Base-by-base conservation (phyloP, 345 rosid species). In the Hibiscus trionum region DNA sequence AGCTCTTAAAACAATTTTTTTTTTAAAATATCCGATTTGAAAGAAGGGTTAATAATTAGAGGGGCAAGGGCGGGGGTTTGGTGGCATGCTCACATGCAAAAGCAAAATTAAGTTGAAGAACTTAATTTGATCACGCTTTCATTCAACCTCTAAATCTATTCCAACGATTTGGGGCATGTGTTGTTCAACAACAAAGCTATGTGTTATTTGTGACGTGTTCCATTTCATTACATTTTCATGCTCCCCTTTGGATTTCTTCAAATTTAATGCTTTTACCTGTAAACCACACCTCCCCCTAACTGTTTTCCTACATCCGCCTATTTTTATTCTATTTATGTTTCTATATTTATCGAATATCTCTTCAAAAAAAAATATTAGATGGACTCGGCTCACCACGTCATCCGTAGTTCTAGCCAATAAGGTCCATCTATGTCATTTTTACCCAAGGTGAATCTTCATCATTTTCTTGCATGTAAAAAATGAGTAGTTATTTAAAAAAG, bases 51-150 rank as follows among this genome's bases (percentile, higher is more conserved):
- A 56, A 19, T 53, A 53, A n/a, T 16, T n/a, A 19, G 59, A 17
- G 60, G 11, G 60, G 4, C 52, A 46, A 9, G 60, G 60, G 0
- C 7, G 37, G 27, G 29, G 29, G 29, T 10, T 57, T 57, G 61
- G 61, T 57, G 68, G 75, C 72, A 63, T 61, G 10, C 49, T 80
- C 83, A 83, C 83, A 80, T 78, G 86, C 66, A 72, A 77, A 58
- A 58, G 61, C 33, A 58, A 58, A 24, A 19, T 21, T 55, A 55
- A 55, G 59, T 55, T 17, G n/a, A 17, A 9, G 8, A 58, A 58
- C 16, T 58, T 58, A 58, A 58, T 58, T 58, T 21, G 61, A 24
- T 58, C 26, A 26, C 71, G 49, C 44, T 39, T 24, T 58, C 61
- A 55, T 49, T n/a, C 53, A 49, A 42, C 26, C 31, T 64, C 27